Base-by-base conservation (phyloP, 768 basidiomycete genomes). In the Rhodocollybia butyracea region DNA sequence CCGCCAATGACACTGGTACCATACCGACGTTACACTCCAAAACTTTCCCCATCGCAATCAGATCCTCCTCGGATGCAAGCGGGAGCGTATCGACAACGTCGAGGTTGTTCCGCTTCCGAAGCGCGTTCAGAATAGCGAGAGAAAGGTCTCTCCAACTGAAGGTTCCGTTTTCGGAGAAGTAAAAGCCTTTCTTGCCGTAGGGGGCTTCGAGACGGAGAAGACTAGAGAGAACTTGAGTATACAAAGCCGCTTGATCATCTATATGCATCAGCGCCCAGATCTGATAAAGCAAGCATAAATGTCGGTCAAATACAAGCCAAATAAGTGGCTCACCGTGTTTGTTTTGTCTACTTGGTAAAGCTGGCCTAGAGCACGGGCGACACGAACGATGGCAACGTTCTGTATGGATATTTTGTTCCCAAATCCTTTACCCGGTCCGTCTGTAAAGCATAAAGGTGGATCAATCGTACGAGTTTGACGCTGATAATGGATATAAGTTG, bases 351-450 rank as follows among this genome's bases (percentile, higher is more conserved):
- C 45, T 40, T 55, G 46, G 12, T 40, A 55, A 21, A 58, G 22
- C 17, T 55, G 30, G 30, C 50, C 53, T 19, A 58, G 40, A 1
- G 57, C 54, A 6, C 34, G 42, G 22, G 42, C 57, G 21, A 58
- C 29, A 15, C 54, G 36, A 27, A 58, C 57, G 22, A 58, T 34
- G 36, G 46, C 57, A 3, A 55, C 57, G 26, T 48, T 52, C 38
- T 58, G 57, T 8, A 58, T 58, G 26, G 57, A 58, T 5, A 58
- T 55, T 34, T 58, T 58, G 21, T 58, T 58, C 19, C 57, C 57
- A 34, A 58, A 58, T 2, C 57, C 57, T 6, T 48, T 41, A 32
- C 57, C 57, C 2, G 57, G 46, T 11, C 57, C 57, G 27, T 55
- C 57, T 58, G 10, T 30, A 19, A 34, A 17, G 30, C 13, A 15